These are phyloP conservation scores for Saccharomycopsis malanga DNA, from an alignment of 805 yeast species.

Conservation along the genomic window DNA sequence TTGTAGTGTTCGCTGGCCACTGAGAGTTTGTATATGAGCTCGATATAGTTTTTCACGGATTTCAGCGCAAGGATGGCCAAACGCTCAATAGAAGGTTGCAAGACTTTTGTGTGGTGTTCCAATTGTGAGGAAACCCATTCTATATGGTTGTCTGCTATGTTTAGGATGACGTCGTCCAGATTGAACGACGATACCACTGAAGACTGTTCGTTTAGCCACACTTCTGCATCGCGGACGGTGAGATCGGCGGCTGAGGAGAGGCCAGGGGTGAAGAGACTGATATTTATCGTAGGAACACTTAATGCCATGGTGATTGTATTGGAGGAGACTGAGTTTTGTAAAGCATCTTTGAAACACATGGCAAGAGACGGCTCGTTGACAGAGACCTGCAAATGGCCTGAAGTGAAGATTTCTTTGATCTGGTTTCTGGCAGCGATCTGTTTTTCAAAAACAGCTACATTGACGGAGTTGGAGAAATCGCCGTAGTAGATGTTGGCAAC, in stretches of 20 bases:
- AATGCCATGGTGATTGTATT: not conserved
- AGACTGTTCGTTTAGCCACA: slow-evolving; percentile 26
- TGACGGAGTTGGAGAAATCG: slow-evolving; percentile 23
- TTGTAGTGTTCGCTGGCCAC: slow-evolving; percentile 42
- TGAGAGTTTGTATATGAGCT: slow-evolving; percentile 37
- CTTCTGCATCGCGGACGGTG: slow-evolving; percentile 22
- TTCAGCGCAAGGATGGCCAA: slow-evolving; percentile 27
- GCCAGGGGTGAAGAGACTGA: too few species aligned
- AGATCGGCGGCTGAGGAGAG: not conserved
- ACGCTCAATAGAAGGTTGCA: slow-evolving; percentile 27
- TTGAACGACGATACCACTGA: slow-evolving; percentile 26
- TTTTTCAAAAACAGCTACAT: not conserved
- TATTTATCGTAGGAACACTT: not conserved
- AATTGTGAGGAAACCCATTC: slow-evolving; percentile 30
- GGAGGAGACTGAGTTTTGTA: not conserved
- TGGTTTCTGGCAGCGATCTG: too few species aligned
- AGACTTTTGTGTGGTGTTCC: not conserved
- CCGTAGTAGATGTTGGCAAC: slow-evolving; percentile 35
- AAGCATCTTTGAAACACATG: slow-evolving; percentile 16
- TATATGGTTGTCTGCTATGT: slow-evolving; percentile 30
- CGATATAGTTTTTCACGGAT: slow-evolving; percentile 26
- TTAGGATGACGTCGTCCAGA: slow-evolving; percentile 28
- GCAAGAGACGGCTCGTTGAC: slow-evolving; percentile 26
- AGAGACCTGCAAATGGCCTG: slow-evolving; percentile 13
- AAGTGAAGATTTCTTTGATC: slow-evolving; percentile 18